Base-by-base conservation (phyloP, 2,329 filamentous ascomycete species). In the Fusarium camptoceras region DNA sequence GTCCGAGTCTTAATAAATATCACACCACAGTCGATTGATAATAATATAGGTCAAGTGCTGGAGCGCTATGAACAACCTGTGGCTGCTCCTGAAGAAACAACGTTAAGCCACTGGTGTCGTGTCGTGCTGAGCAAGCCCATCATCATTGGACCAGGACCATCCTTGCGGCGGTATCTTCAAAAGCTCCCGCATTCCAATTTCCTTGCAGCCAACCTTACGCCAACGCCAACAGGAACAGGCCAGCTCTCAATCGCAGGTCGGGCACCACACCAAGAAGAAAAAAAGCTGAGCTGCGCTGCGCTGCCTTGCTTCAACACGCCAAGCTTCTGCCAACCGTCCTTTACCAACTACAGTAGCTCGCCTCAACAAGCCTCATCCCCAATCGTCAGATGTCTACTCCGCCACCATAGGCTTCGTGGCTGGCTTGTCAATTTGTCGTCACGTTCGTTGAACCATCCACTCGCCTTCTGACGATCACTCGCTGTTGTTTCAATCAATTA, bases 371-470 rank as follows among this genome's bases (percentile, higher is more conserved):
- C 72, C 73, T 72, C 73, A 75, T 72, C 64, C 64, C 59, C 65
- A 73, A 73, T 71, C 73, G 67, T 70, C 73, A 75, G 71, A 75
- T 75, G 63, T 50, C 65, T 71, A 66, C 73, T 76, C 73, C 73
- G 73, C 73, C 73, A 76, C 73, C 56, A 66, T 66, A 66, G 66
- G 64, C 60, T 66, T 76, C 73, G 73, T 75, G 73, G 66, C 73
- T 75, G 70, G 66, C 63, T 65, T 67, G 50, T 68, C 64, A 68
- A 71, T 63, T 67, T 34, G 43, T 74, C 70, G 70, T 74, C 70
- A 70, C 64, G 58, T 59, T 70, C 60, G 24, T 58, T 73, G 34
- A 37, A 37, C 34, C 18, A 37, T 37, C 34, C 34, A 55, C 62
- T 75, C 42, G 68, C 65, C 60, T 64, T 61, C 51, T 57, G 39